phyloP scores from a whole-genome alignment of 1,139 yeast species.

The Chernovozyma aurita region DNA sequence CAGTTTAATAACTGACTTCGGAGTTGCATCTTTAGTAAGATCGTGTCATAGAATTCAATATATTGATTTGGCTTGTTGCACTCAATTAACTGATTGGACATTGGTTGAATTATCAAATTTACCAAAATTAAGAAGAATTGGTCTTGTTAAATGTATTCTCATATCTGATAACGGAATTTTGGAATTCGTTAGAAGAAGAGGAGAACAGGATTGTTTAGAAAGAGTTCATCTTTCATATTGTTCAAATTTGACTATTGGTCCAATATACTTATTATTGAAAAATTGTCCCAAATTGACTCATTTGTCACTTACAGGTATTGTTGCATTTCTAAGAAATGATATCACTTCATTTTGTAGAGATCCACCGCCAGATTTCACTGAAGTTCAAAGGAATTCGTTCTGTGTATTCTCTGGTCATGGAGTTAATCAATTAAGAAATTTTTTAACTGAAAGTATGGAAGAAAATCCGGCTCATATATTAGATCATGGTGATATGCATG shows the following conservation, averaged over 20 bases:
- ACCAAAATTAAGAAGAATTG: slow-evolving; percentile 84
- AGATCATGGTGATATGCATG: slow-evolving; percentile 37
- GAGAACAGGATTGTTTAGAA: slow-evolving; percentile 73
- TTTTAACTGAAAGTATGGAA: slow-evolving; percentile 46
- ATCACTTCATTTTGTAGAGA: slow-evolving; percentile 84
- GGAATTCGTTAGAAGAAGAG: slow-evolving; percentile 71
- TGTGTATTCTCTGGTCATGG: slow-evolving; percentile 95
- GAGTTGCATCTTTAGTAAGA: slow-evolving; percentile 71
- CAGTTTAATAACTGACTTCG: slow-evolving; percentile 81
- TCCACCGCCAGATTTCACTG: slow-evolving; percentile 93
- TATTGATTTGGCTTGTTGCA: slow-evolving; percentile 92
- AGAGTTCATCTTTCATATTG: slow-evolving; percentile 93
- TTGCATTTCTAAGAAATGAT: slow-evolving; percentile 81
- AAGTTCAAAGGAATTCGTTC: slow-evolving; percentile 78
- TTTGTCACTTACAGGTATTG: slow-evolving; percentile 82
- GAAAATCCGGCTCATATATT: slow-evolving; percentile 34
- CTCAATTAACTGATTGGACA: slow-evolving; percentile 82
- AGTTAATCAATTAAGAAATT: slow-evolving; percentile 65
- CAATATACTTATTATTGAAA: slow-evolving; percentile 67
- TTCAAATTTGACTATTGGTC: slow-evolving; percentile 68
- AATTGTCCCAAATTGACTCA: slow-evolving; percentile 87
- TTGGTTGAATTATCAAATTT: slow-evolving; percentile 72
- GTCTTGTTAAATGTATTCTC: slow-evolving; percentile 85
- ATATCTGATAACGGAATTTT: slow-evolving; percentile 84
- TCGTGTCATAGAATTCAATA: slow-evolving; percentile 84